Percentiles rank a stretch among this genome's conserved stretches.
Evolutionary conservation across 2,329 filamentous ascomycete species (phyloP).

Genomic region (Colletotrichum limetticola): DNA sequence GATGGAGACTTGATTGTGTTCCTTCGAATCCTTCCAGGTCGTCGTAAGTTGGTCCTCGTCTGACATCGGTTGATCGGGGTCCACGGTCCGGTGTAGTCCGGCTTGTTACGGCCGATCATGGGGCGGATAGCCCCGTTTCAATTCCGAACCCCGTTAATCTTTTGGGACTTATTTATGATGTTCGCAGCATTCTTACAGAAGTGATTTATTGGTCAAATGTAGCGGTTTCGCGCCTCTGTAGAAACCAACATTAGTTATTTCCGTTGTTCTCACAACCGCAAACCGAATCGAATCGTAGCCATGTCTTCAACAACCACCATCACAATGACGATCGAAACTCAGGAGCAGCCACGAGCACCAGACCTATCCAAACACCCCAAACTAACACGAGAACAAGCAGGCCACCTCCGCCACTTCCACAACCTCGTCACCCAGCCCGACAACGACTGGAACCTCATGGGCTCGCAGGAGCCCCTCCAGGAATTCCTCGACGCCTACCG

Average conservation of each 20-base stretch:
- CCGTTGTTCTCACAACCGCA: too few species aligned
- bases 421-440: conserved; percentile 44
- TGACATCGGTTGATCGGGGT: not conserved
- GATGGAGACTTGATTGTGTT: not conserved
- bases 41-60: not conserved
- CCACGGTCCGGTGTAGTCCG: not conserved
- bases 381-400: conserved; percentile 40
- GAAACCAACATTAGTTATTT: too few species aligned
- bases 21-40: not conserved
- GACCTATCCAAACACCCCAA: conserved; percentile 33
- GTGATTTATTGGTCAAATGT: not conserved
- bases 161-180: not conserved
- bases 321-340: not conserved
- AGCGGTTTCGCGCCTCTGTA: conserved; percentile 35
- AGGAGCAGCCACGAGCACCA: not conserved
- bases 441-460: conserved; percentile 46
- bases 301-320: not conserved
- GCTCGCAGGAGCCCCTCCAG: conserved; percentile 47
- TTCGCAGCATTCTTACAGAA: not conserved
- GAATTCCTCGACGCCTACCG: conserved; percentile 50
- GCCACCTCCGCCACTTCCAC: conserved; percentile 49
- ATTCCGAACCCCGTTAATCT: not conserved
- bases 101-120: not conserved
- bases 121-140: not conserved
- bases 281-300: not conserved